Percentiles rank a stretch among this genome's conserved stretches.
Conservation (phyloP, 2,329 filamentous ascomycete genomes). For the Chaetomiaceae sp. region DNA sequence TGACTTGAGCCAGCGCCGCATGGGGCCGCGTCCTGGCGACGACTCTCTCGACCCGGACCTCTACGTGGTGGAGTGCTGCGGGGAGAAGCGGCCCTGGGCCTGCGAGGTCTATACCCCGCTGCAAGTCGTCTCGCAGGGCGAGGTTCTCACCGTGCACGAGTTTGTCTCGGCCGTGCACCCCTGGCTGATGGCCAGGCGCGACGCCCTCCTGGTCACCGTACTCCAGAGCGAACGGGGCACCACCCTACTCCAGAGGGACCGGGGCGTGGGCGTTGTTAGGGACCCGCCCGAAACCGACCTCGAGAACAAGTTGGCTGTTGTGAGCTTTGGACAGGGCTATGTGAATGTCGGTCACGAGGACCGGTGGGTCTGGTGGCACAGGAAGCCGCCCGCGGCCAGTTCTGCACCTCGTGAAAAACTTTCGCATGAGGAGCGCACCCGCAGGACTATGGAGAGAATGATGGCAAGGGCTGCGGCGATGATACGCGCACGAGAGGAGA, state of each 20-base stretch:
- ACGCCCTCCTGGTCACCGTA: not conserved
- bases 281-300: too few species aligned
- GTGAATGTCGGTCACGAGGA: too few species aligned
- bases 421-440: not conserved
- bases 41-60: not conserved
- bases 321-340: too few species aligned
- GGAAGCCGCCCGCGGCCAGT: not conserved
- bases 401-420: not conserved
- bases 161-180: constrained; percentile 5
- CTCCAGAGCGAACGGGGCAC: too few species aligned
- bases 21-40: constrained; percentile 5
- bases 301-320: too few species aligned
- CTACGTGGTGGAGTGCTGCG: constrained; percentile 2
- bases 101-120: not conserved
- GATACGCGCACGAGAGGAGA: not conserved
- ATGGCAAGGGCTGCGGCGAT: not conserved
- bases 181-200: constrained; percentile 4
- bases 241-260: too few species aligned
- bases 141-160: constrained; percentile 2
- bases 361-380: not conserved
- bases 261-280: too few species aligned
- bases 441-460: not conserved
- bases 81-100: not conserved
- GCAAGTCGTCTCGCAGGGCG: not conserved
- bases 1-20: not conserved